Evolutionary conservation across 768 basidiomycete species (phyloP).

Genomic region (Boletus vermiculosoides): DNA sequence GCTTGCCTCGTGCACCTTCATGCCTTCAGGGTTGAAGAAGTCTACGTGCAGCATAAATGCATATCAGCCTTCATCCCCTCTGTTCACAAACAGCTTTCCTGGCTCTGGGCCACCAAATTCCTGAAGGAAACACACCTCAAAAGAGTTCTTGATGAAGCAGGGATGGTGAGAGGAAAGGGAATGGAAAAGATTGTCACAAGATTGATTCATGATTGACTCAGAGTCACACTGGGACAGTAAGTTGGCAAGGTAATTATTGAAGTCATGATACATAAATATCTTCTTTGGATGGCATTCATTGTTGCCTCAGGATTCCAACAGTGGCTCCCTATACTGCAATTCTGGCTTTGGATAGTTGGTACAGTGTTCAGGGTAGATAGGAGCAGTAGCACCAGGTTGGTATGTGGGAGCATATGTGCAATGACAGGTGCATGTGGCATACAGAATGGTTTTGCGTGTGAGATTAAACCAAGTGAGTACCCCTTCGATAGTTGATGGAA

Average conservation of each 20-base stretch:
- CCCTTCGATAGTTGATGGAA: not conserved
- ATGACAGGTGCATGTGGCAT: not conserved
- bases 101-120: constrained; percentile 26
- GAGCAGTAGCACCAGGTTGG: accelerated
- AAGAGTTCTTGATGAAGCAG: not conserved
- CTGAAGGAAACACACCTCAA: constrained; percentile 25
- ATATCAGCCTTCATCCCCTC: constrained; percentile 23
- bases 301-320: not conserved
- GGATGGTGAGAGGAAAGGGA: not conserved
- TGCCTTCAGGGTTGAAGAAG: constrained; percentile 36
- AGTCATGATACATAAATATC: constrained; percentile 3
- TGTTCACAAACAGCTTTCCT: constrained; percentile 5
- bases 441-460: not conserved
- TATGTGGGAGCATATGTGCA: constrained; percentile 1
- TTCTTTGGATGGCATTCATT: not conserved
- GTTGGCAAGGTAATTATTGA: constrained; percentile 10
- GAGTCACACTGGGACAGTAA: not conserved
- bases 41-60: constrained; percentile 34
- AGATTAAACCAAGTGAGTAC: not conserved
- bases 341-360: not conserved
- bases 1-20: constrained; percentile 25
- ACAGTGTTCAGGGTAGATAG: not conserved
- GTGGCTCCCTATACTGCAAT: not conserved
- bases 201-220: not conserved
- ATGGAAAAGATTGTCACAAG: not conserved